Evolutionary conservation across 2,329 filamentous ascomycete species (phyloP).

Genomic region (Thyridium curvatum): DNA sequence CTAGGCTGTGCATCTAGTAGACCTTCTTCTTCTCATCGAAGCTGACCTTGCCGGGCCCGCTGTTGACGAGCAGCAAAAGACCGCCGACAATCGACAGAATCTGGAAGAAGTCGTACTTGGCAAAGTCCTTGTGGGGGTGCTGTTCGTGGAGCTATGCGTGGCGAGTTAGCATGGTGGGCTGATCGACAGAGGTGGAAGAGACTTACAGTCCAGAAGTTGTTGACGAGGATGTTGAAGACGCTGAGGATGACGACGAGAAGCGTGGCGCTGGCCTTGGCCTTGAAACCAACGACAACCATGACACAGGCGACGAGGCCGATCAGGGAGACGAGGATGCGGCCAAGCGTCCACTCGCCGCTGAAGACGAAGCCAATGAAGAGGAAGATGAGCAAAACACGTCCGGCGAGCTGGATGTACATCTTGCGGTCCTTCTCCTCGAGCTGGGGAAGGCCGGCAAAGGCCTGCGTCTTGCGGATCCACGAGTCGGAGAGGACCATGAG

Average conservation of each 20-base stretch:
- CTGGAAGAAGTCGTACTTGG: constrained; percentile 99
- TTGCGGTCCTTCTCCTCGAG: constrained; percentile 99
- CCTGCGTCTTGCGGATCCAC: constrained; percentile 96
- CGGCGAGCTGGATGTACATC: constrained; percentile 99
- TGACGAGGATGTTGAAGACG: constrained; percentile 93
- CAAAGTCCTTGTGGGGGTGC: constrained; percentile 99
- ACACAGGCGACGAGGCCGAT: constrained; percentile 87
- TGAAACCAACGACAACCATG: constrained; percentile 99
- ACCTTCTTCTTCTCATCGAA: constrained; percentile 99
- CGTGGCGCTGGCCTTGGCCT: constrained; percentile 97
- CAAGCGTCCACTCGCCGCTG: constrained; percentile 85
- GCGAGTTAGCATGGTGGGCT: constrained; percentile 15
- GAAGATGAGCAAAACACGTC: constrained; percentile 93
- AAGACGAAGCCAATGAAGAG: constrained; percentile 96
- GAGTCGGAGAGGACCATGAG: constrained; percentile 98
- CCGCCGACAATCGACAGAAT: constrained; percentile 97
- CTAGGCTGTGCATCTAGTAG: too few species aligned
- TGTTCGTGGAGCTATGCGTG: constrained; percentile 75
- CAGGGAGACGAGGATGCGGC: constrained; percentile 77
- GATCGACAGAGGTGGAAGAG: background rate
- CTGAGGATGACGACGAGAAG: constrained; percentile 92
- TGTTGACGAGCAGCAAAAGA: constrained; percentile 94
- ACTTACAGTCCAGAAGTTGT: constrained; percentile 99
- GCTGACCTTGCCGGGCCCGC: constrained; percentile 93
- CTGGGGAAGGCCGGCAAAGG: constrained; percentile 86